Evolutionary conservation across 441 rosid genomes (phyloP).

Genomic region (Bocquillonia castaneifolia): DNA sequence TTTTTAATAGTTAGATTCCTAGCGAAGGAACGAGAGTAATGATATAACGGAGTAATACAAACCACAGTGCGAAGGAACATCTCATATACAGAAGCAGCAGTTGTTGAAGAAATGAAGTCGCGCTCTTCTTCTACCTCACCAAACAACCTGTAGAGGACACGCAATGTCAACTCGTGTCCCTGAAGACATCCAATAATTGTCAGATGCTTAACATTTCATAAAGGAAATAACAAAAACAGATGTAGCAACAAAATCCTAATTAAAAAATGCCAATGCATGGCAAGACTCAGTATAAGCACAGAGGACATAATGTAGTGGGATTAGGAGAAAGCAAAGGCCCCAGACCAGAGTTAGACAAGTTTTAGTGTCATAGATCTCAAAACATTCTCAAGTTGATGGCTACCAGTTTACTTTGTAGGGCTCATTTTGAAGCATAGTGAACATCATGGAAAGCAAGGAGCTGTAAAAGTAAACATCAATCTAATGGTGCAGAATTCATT

Average conservation of each 20-base stretch:
- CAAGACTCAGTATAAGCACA: slow-evolving; percentile 14
- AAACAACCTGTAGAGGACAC: slow-evolving; percentile 90
- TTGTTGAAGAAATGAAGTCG: slow-evolving; percentile 89
- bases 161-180: slow-evolving; percentile 99
- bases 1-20: slow-evolving; percentile 21
- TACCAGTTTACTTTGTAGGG: not conserved
- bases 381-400: not conserved
- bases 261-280: slow-evolving; percentile 8
- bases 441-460: slow-evolving; percentile 11
- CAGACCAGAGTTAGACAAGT: not conserved
- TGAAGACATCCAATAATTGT: slow-evolving; percentile 52
- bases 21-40: slow-evolving; percentile 14
- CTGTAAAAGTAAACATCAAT: not conserved
- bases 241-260: not conserved
- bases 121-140: slow-evolving; percentile 96
- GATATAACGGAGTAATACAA: slow-evolving; percentile 28
- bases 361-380: slow-evolving; percentile 7
- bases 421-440: not conserved
- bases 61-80: slow-evolving; percentile 79
- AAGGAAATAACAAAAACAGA: slow-evolving; percentile 10
- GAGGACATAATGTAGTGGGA: not conserved
- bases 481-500: not conserved
- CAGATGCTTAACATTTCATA: slow-evolving; percentile 29
- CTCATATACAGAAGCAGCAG: slow-evolving; percentile 88
- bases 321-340: not conserved